A percentile compares a stretch with the other conserved stretches of the same genome.
These are phyloP conservation scores for Echinochloa phyllopogon DNA, from an alignment of 176 grass and related monocot genomes.

Conservation along the genomic window DNA sequence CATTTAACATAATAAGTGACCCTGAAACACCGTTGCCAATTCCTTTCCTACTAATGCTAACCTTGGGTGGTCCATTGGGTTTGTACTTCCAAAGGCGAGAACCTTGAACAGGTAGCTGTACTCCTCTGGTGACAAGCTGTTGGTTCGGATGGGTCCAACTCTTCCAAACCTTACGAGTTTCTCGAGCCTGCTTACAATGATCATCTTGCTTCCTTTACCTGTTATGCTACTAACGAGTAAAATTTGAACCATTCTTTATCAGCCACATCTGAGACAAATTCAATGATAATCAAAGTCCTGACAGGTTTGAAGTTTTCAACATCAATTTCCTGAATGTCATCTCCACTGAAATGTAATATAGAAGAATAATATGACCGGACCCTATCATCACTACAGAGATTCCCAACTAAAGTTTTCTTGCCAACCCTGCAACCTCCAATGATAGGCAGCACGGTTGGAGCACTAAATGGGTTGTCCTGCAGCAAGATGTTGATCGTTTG, in stretches of 20 bases:
- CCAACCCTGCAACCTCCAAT: slow-evolving; percentile 28
- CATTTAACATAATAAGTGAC: slow-evolving; percentile 31
- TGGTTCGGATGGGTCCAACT: background rate
- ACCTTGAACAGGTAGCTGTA: slow-evolving; percentile 49
- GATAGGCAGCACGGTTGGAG: slow-evolving; percentile 2
- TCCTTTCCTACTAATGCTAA: slow-evolving; percentile 24
- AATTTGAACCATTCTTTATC: slow-evolving; percentile 15
- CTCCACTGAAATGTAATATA: slow-evolving; percentile 23
- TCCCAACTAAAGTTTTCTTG: slow-evolving; percentile 34
- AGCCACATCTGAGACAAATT: background rate
- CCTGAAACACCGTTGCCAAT: slow-evolving; percentile 22
- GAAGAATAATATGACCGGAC: slow-evolving; percentile 5
- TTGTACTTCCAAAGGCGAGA: slow-evolving; percentile 33
- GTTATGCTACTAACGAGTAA: background rate
- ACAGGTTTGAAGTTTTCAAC: background rate
- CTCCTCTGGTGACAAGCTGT: slow-evolving; percentile 25
- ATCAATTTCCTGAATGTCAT: slow-evolving; percentile 8
- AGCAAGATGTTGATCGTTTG: slow-evolving; percentile 16
- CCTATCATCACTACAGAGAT: slow-evolving; percentile 22
- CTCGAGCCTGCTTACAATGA: slow-evolving; percentile 34
- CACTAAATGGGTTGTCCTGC: background rate
- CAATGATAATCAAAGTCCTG: slow-evolving; percentile 26
- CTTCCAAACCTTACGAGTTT: slow-evolving; percentile 23
- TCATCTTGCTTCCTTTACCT: slow-evolving; percentile 17
- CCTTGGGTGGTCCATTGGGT: slow-evolving; percentile 31